Evolutionary conservation across 2,329 filamentous ascomycete genomes (phyloP), one percentile per base, ranked within the genome.

Genomic region (Fusarium nodosum): DNA sequence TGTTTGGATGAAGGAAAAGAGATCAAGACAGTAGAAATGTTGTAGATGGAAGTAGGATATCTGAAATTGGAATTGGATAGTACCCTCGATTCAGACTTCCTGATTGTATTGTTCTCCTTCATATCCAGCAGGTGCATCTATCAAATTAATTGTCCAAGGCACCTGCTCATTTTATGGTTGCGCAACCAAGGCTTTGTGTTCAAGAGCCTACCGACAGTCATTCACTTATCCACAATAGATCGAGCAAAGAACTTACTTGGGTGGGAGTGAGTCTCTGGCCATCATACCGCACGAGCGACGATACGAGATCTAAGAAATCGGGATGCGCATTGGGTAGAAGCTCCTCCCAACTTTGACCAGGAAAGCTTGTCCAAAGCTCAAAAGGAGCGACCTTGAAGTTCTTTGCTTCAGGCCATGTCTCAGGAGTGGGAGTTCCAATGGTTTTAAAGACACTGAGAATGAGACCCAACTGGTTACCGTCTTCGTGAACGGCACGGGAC

Each of bases 391-490:
- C 88, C 62, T 79, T 83, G 74, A 97, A 91, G 2, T 76, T 75
- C 13, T 80, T 80, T 7, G 93, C 91, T 79, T 94, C 93, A 3
- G 96, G 96, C 96, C 96, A 99, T 0, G 84, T 88, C 54, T 90
- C 83, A n/a, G 85, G 79, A 45, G 91, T 91, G 0, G 96, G 96
- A 2, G 94, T 97, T 2, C 97, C 97, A 9, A 99, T 79, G 1
- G 91, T 97, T 79, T 92, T 90, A 81, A 99, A 98, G 36, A 98
- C 95, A 75, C 93, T 97, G 55, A 94, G 86, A 59, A 99, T 95
- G 52, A 99, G 83, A 0, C 93, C 92, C 39, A 99, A 84, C 79
- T 99, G 96, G 76, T 93, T 98, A 0, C 97, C 96, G 52, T 98
- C 86, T 72, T 97, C 93, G 63, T 87, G 84, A 0, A 82, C 84